Conservation (phyloP, 306 rosid genomes). For the Vachellia collinsii region DNA sequence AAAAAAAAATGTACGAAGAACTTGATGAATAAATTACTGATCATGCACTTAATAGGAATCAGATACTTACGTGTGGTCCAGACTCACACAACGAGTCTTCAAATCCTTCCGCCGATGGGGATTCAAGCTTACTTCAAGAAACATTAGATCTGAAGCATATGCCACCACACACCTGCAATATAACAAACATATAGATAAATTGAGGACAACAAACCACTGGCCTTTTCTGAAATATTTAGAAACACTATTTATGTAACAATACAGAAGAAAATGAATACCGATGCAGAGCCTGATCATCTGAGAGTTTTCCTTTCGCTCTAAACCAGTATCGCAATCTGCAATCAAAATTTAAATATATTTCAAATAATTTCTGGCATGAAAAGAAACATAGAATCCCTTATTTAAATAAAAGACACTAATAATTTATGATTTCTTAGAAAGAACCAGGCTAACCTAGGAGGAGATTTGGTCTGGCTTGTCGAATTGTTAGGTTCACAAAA, state of each 20-base stretch:
- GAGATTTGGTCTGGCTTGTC: conserved; percentile 83
- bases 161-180: conserved; percentile 90
- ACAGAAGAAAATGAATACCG: conserved; percentile 52
- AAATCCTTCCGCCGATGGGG: conserved; percentile 75
- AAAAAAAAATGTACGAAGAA: background rate
- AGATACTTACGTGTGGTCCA: conserved; percentile 91
- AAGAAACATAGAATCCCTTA: background rate
- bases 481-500: conserved; percentile 81
- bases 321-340: conserved; percentile 92
- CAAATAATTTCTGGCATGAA: conserved; percentile 21
- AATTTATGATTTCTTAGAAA: conserved; percentile 33
- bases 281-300: conserved; percentile 97
- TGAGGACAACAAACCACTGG: conserved; percentile 19
- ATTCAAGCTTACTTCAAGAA: conserved; percentile 72
- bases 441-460: conserved; percentile 71
- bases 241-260: conserved; percentile 12
- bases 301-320: conserved; percentile 84
- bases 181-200: conserved; percentile 6
- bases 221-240: conserved; percentile 13
- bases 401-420: conserved; percentile 7
- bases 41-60: conserved; percentile 14
- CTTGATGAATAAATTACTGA: conserved; percentile 27
- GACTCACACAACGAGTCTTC: conserved; percentile 71
- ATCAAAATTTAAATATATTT: conserved; percentile 34
- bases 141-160: conserved; percentile 83